These are phyloP conservation scores for Saccharomyces hybrid DNA, from an alignment of 1,139 yeast genomes.

Conservation along the genomic window DNA sequence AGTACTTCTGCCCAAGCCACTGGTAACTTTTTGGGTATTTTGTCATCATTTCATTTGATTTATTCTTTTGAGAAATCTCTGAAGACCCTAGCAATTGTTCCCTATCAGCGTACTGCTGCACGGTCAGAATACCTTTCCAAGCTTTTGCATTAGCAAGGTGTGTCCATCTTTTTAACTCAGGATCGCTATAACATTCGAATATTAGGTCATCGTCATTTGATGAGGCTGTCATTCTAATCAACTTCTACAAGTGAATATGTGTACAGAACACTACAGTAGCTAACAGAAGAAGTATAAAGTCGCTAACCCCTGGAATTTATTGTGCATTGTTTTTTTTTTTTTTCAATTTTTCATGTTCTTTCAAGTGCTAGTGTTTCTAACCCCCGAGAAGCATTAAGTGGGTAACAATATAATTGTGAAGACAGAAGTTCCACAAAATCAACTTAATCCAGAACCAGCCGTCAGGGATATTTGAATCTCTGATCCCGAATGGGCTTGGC, in stretches of 20 bases:
- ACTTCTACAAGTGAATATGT: background rate
- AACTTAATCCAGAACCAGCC: background rate
- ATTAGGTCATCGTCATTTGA: conserved; percentile 1
- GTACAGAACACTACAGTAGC: background rate
- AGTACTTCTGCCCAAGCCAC: conserved; percentile 33
- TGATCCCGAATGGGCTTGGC: background rate
- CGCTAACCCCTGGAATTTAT: background rate
- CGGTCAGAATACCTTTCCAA: conserved; percentile 46
- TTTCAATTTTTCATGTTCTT: background rate
- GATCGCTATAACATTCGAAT: conserved; percentile 30
- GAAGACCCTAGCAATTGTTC: conserved; percentile 41
- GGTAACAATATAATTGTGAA: background rate
- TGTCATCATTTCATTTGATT: conserved; percentile 14
- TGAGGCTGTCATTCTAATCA: conserved; percentile 5
- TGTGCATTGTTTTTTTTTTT: background rate
- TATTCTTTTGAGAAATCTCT: conserved; percentile 28
- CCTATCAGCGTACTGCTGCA: conserved; percentile 44
- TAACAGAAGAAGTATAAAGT: background rate
- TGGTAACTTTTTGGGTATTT: conserved; percentile 20
- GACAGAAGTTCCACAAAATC: background rate
- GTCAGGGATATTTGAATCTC: background rate
- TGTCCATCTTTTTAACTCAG: conserved; percentile 42
- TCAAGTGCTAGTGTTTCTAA: background rate
- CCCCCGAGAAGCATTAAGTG: background rate
- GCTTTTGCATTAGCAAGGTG: conserved; percentile 41